Base-by-base conservation (phyloP, 352 stramenopile genomes). In the Globisporangium nodosum region DNA sequence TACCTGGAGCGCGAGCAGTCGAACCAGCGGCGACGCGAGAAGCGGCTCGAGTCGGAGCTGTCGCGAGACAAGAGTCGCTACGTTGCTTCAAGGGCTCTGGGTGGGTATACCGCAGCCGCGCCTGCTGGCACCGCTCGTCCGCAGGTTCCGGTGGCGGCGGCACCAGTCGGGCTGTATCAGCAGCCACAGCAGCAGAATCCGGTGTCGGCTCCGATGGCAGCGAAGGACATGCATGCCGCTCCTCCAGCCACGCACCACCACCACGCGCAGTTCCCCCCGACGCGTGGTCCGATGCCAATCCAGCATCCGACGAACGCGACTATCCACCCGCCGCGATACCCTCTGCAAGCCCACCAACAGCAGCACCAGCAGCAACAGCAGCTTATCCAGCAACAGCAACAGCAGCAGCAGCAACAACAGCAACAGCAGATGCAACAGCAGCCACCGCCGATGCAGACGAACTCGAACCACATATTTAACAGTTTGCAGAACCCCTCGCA, bases 1-100 rank as follows among this genome's bases (percentile, higher is more conserved):
- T 99, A 99, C 66, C 71, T 99, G 33, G 92, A 99, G 63, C 69
- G 96, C 12, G 93, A 97, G 56, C 90, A 98, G 64, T 97, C 94
- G 42, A 98, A 98, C 74, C 87, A 94, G 77, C 71, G 88, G 71
- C 67, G 96, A 68, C 77, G 78, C n/a, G 78, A 94, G 65, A 91
- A 94, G 70, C 73, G 85, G 8, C 75, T 92, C 51, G 82, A 95
- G 62, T 90, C 75, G 33, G 83, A 95, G 58, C 68, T 93, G 8
- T 90, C 76, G 5, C 69, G 78, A 35, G 83, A 91, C 53, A 88
- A 91, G 54, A 84, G 75, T 39, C 73, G 76, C 18, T 88, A 81
- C 64, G 70, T 81, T 9, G 56, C 71, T 0, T 59, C 72, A 18
- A 62, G 74, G 24, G 56, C 60, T 35, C 39, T 60, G 24, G 63